Percentiles rank a stretch among this genome's conserved stretches.
phyloP scores from a whole-genome alignment of 1,139 yeast species.

The Yamadazyma kanchanaburiensis region DNA sequence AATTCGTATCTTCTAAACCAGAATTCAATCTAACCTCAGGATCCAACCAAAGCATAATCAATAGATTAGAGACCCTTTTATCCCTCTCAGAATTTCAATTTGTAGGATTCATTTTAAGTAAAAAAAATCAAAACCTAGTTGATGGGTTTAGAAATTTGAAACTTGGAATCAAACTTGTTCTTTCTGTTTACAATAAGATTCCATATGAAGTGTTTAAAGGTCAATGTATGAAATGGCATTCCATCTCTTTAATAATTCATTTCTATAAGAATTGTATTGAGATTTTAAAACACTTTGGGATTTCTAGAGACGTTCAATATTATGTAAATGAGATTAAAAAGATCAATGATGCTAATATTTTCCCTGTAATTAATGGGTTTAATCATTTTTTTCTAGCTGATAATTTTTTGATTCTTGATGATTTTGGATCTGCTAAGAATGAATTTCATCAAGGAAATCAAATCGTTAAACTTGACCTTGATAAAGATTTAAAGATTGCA shows the following conservation, averaged over 20 bases:
- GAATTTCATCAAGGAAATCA: slow-evolving; percentile 6
- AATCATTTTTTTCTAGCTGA: slow-evolving; percentile 18
- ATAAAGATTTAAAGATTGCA: too few relatives aligned
- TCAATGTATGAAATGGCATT: slow-evolving; percentile 31
- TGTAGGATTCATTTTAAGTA: slow-evolving; percentile 21
- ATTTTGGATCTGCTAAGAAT: slow-evolving; percentile 1
- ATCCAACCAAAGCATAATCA: slow-evolving; percentile 15
- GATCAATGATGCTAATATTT: slow-evolving; percentile 23
- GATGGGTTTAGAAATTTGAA: slow-evolving; percentile 29
- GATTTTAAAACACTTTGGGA: slow-evolving; percentile 42
- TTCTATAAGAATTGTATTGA: slow-evolving; percentile 34
- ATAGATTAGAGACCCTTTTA: slow-evolving; percentile 31
- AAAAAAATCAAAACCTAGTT: slow-evolving; percentile 12
- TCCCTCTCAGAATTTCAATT: slow-evolving; percentile 34
- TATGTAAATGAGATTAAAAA: slow-evolving; percentile 46
- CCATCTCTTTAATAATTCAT: slow-evolving; percentile 27
- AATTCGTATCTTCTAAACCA: slow-evolving; percentile 22
- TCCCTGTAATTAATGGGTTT: slow-evolving; percentile 26
- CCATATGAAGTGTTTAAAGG: slow-evolving; percentile 18
- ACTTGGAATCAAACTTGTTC: slow-evolving; percentile 38
- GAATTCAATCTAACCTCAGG: slow-evolving; percentile 23
- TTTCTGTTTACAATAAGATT: slow-evolving; percentile 39
- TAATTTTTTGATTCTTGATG: slow-evolving; percentile 14
- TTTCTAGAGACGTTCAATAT: slow-evolving; percentile 51
- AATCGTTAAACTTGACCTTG: slow-evolving; percentile 4